Evolutionary conservation across 1,284 basidiomycete genomes (phyloP).

Genomic region (Apiotrichum laibachii): DNA sequence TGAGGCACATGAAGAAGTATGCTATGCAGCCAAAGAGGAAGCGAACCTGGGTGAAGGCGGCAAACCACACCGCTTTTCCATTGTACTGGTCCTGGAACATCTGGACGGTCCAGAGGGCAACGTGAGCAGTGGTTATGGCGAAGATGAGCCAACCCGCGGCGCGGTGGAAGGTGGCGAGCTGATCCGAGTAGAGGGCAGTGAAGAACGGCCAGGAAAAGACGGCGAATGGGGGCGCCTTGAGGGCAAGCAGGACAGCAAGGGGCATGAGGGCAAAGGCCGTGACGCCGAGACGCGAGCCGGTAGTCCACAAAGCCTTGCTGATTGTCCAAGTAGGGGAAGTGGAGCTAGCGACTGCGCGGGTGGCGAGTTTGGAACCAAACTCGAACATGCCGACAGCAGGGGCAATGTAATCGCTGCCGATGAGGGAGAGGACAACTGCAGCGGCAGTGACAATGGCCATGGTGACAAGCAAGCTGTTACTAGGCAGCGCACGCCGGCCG

Average conservation of each 20-base stretch:
- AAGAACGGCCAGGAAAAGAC: conserved; percentile 69
- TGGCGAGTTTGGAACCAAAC: conserved; percentile 18
- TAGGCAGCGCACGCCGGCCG: conserved; percentile 56
- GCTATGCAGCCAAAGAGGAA: conserved; percentile 74
- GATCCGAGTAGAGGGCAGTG: conserved; percentile 72
- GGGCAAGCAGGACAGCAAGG: conserved; percentile 69
- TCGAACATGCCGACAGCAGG: conserved; percentile 59
- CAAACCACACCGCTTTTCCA: conserved; percentile 59
- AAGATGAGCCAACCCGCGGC: conserved; percentile 73
- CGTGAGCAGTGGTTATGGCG: conserved; percentile 66
- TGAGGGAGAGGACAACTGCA: conserved; percentile 57
- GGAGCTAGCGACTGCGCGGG: neutral
- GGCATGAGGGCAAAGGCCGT: conserved; percentile 77
- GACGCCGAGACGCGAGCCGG: conserved; percentile 68
- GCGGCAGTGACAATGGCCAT: conserved; percentile 54
- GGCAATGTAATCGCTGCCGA: conserved; percentile 72
- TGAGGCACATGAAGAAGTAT: conserved; percentile 66
- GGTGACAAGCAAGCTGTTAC: conserved; percentile 62
- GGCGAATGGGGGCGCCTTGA: conserved; percentile 79
- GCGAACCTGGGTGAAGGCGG: conserved; percentile 65
- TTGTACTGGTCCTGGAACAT: conserved; percentile 60
- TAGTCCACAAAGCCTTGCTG: conserved; percentile 72
- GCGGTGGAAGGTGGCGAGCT: conserved; percentile 68
- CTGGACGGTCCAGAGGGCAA: conserved; percentile 72
- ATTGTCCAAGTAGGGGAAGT: conserved; percentile 57